Evolutionary conservation across 345 rosid species (phyloP).

Genomic region (Eucalyptus globulus): DNA sequence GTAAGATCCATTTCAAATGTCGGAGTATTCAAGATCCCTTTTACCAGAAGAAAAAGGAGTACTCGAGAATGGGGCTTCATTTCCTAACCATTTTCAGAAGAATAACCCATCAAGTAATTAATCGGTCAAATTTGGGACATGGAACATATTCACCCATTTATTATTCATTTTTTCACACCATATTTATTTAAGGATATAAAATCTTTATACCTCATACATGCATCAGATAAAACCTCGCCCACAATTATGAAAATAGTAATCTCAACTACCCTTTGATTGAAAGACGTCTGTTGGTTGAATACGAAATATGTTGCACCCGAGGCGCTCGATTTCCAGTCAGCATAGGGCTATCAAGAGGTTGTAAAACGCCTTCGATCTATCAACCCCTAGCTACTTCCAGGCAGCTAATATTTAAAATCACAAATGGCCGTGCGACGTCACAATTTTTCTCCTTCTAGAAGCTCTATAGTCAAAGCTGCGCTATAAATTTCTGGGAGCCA

Average conservation of each 20-base stretch:
- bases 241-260: not conserved
- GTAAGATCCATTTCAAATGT: not conserved
- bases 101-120: not conserved
- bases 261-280: not conserved
- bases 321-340: not conserved
- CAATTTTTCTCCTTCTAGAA: not conserved
- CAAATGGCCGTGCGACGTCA: not conserved
- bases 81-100: not conserved
- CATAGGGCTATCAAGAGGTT: not conserved
- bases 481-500: not conserved
- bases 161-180: not conserved
- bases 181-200: not conserved
- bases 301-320: not conserved
- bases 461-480: not conserved
- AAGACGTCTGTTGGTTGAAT: not conserved
- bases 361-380: not conserved
- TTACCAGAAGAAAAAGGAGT: not conserved
- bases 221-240: not conserved
- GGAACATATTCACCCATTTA: not conserved
- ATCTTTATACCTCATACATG: not conserved
- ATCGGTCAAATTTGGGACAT: not conserved
- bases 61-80: not conserved
- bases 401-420: fast-evolving
- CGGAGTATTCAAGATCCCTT: not conserved
- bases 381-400: not conserved